Conservation (phyloP, 345 rosid species). For the Reutealis trisperma region DNA sequence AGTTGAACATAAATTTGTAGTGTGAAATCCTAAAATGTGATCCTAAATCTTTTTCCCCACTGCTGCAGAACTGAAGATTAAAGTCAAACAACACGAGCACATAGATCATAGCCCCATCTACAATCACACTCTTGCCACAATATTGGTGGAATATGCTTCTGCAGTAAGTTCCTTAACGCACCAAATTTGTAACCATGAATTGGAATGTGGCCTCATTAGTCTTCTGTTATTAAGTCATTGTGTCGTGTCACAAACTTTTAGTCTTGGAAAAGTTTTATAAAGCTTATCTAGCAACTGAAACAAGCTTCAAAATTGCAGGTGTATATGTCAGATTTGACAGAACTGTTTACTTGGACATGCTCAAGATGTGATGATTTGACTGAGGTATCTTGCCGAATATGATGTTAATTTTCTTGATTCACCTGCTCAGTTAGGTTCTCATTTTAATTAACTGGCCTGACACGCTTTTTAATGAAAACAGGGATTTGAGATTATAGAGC, state of each 20-base stretch:
- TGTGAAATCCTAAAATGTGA: not conserved
- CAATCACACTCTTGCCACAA: constrained; percentile 81
- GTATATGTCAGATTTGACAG: constrained; percentile 75
- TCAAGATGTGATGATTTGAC: constrained; percentile 78
- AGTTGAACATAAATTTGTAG: not conserved
- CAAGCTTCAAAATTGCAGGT: constrained; percentile 48
- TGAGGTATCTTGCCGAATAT: constrained; percentile 39
- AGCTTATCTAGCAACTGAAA: constrained; percentile 11
- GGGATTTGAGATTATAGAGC: constrained; percentile 86
- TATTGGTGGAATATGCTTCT: constrained; percentile 89
- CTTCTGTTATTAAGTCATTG: not conserved
- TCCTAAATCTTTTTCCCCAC: not conserved
- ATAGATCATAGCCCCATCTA: constrained; percentile 38
- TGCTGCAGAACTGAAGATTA: constrained; percentile 54
- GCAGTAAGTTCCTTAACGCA: constrained; percentile 58
- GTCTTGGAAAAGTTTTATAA: not conserved
- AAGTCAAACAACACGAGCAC: constrained; percentile 23
- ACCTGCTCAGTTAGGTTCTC: not conserved
- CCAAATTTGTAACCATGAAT: not conserved
- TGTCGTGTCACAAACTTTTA: not conserved
- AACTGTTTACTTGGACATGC: constrained; percentile 88
- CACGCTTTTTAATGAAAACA: constrained; percentile 31
- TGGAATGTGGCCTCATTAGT: not conserved
- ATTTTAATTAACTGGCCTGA: constrained; percentile 12
- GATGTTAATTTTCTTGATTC: constrained; percentile 3